Evolutionary conservation across 2,329 filamentous ascomycete genomes (phyloP), one percentile per base, ranked within the genome.

Genomic region (Paraconiothyrium brasiliense): DNA sequence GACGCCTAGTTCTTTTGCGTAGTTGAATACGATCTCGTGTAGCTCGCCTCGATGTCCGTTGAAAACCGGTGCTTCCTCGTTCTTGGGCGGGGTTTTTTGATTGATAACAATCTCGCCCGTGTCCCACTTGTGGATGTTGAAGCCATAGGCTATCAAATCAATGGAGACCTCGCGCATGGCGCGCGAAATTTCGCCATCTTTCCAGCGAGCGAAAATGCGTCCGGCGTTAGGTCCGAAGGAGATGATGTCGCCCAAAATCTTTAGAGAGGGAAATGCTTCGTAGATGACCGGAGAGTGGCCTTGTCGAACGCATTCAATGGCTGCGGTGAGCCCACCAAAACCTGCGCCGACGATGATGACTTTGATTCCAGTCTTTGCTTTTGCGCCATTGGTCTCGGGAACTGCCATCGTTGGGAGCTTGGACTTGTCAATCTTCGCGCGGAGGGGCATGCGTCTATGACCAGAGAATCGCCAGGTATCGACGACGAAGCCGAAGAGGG

Each of bases 41-140:
- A 89, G 78, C 74, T 89, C 87, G 16, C 87, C 87, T 22, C 87
- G 75, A 65, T 89, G 87, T 0, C 87, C 87, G 54, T 89, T 88
- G 68, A 88, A 85, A 10, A 85, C 82, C 0, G 86, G 86, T 13
- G 83, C 81, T 16, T 84, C 82, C 1, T 79, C 78, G 35, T 82
- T 74, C 37, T 75, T 76, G 1, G 78, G 70, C 3, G 84, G 83
- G 0, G 80, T 81, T 55, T 71, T 71, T 60, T 89, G 87, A 60
- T 87, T 86, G 58, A 85, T 83, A 24, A 89, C 82, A 11, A 88
- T 82, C 71, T 89, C 87, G 37, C 86, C 86, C 34, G 87, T 86
- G 49, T 76, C 73, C 62, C 81, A 88, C 66, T 88, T 89, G 74
- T 88, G 86, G 58, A 89, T 88, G 51, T 84, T 84, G 76, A 89